These are phyloP conservation scores for Ophiostoma sp. DNA, from an alignment of 2,329 filamentous ascomycete genomes.

Conservation along the genomic window DNA sequence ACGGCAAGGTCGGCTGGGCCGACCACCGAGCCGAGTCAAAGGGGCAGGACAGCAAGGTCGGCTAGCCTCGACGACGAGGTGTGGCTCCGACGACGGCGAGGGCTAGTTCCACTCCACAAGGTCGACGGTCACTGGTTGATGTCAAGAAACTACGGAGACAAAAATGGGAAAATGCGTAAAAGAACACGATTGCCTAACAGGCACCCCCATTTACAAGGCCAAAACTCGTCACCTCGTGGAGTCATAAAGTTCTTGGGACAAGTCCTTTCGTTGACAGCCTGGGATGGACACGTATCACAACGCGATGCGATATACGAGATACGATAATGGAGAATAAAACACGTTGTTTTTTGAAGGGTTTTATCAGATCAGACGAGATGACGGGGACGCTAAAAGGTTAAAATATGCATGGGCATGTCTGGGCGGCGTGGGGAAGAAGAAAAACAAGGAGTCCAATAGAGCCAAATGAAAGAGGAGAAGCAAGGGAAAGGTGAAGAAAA, in stretches of 20 bases:
- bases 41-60: not conserved
- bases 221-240: not conserved
- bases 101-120: not conserved
- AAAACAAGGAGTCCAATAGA: not conserved
- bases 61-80: not conserved
- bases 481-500: not conserved
- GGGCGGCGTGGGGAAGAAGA: not conserved
- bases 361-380: not conserved
- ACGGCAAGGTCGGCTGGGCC: not conserved
- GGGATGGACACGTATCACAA: not conserved
- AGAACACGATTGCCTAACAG: not conserved
- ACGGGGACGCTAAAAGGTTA: not conserved
- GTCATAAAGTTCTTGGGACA: not conserved
- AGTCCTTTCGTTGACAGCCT: not conserved
- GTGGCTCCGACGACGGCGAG: not conserved
- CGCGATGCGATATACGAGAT: not conserved
- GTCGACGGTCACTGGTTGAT: not conserved
- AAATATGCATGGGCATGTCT: not conserved
- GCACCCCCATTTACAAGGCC: not conserved
- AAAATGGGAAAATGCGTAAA: not conserved
- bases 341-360: not conserved
- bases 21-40: not conserved
- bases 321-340: not conserved
- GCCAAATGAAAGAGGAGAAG: not conserved
- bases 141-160: not conserved